These are phyloP conservation scores for Eucalyptus lansdowneana DNA, from an alignment of 345 rosid genomes.

Conservation along the genomic window DNA sequence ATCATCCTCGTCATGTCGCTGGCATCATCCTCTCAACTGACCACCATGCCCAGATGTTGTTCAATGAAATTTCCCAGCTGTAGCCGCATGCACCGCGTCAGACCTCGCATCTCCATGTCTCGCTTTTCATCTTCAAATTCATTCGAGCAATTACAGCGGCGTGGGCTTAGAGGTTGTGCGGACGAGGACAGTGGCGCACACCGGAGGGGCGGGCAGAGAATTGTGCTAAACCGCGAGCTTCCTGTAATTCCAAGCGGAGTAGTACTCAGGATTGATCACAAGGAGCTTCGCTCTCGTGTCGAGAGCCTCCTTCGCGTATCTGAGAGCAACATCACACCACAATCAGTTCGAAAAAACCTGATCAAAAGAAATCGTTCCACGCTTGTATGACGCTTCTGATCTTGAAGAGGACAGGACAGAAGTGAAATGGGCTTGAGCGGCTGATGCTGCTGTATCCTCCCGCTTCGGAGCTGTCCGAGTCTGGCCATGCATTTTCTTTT, in stretches of 20 bases:
- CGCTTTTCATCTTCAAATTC: not conserved
- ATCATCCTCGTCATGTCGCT: not conserved
- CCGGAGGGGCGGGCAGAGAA: not conserved
- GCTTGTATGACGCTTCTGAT: not conserved
- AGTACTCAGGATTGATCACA: not conserved
- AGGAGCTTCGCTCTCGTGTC: not conserved
- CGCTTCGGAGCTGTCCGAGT: no score
- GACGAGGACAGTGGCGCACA: not conserved
- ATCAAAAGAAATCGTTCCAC: no score
- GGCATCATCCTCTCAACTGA: not conserved
- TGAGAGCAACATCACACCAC: not conserved
- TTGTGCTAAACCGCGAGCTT: not conserved
- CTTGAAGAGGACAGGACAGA: not conserved
- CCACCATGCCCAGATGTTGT: not conserved
- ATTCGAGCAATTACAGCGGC: not conserved
- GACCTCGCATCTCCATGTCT: not conserved
- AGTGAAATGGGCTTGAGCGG: not conserved
- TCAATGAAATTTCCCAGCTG: not conserved
- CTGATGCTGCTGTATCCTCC: no score
- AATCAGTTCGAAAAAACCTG: rapidly evolving
- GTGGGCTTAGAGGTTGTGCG: not conserved
- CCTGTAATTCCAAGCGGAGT: not conserved
- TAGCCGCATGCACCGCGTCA: not conserved
- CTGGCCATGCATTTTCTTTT: no score
- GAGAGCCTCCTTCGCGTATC: not conserved